Evolutionary conservation across 2,329 filamentous ascomycete species (phyloP).

Genomic region (Pseudogymnoascus sp.): DNA sequence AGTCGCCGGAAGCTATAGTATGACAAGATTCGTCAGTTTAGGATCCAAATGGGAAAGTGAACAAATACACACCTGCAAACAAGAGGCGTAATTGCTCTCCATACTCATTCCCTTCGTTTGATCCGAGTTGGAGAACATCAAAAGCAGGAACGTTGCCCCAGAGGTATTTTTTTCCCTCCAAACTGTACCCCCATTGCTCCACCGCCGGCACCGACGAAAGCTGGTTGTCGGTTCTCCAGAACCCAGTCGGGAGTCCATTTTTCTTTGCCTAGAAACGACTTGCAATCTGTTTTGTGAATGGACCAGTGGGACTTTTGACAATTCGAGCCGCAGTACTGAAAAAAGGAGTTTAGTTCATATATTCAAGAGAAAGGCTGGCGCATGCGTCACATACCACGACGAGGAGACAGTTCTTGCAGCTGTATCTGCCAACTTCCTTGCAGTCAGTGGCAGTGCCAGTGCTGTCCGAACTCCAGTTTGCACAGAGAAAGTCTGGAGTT

Average conservation of each 20-base stretch:
- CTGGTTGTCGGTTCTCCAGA: slow-evolving; percentile 7
- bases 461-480: background rate
- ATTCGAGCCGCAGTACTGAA: slow-evolving; percentile 12
- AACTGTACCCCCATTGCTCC: background rate
- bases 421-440: background rate
- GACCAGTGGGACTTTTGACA: slow-evolving; percentile 11
- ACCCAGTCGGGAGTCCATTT: slow-evolving; percentile 14
- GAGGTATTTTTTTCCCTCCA: slow-evolving; percentile 28
- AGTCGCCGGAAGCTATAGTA: slow-evolving; percentile 36
- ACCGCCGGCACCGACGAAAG: no score
- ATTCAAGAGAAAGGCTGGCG: background rate
- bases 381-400: background rate
- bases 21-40: slow-evolving; percentile 3
- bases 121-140: slow-evolving; percentile 30
- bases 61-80: slow-evolving; percentile 24
- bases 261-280: slow-evolving; percentile 10
- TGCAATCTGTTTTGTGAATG: slow-evolving; percentile 15
- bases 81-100: slow-evolving; percentile 29
- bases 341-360: slow-evolving; percentile 36
- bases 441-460: background rate
- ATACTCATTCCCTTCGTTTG: slow-evolving; percentile 24
- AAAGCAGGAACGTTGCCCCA: slow-evolving; percentile 37
- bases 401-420: background rate
- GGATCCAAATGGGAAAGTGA: background rate
- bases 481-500: background rate